phyloP scores from a whole-genome alignment of 345 rosid genomes.

The Pistacia atlantica region DNA sequence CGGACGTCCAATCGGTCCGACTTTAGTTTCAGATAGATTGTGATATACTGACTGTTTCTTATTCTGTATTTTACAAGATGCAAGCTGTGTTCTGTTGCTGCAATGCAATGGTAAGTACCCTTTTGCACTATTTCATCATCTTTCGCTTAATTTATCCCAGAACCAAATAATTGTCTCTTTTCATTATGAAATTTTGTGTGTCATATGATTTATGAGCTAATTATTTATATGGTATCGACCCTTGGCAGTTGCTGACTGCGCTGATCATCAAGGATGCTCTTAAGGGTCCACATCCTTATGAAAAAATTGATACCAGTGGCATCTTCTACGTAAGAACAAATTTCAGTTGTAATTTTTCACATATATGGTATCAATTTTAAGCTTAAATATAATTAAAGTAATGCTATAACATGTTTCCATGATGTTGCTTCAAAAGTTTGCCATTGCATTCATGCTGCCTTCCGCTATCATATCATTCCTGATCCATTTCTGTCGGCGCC shows the following conservation, averaged over 20 bases:
- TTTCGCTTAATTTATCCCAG: neutral
- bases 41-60: neutral
- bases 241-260: neutral
- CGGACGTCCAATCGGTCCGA: no score
- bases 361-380: no score
- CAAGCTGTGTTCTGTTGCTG: neutral
- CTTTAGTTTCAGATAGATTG: neutral
- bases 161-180: no score
- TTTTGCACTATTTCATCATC: neutral
- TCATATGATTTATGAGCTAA: neutral
- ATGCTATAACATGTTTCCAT: neutral
- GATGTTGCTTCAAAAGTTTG: neutral
- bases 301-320: neutral
- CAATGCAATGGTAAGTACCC: neutral
- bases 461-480: neutral
- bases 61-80: neutral
- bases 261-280: neutral
- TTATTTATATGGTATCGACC: neutral
- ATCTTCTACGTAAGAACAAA: slow-evolving; percentile 2
- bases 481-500: neutral
- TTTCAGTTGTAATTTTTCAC: neutral
- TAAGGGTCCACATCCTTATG: neutral
- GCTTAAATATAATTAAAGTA: no score
- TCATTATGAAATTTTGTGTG: neutral
- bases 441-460: neutral